Evolutionary conservation across 2,329 filamentous ascomycete genomes (phyloP).

Genomic region (Neofusicoccum kwambonambiense): DNA sequence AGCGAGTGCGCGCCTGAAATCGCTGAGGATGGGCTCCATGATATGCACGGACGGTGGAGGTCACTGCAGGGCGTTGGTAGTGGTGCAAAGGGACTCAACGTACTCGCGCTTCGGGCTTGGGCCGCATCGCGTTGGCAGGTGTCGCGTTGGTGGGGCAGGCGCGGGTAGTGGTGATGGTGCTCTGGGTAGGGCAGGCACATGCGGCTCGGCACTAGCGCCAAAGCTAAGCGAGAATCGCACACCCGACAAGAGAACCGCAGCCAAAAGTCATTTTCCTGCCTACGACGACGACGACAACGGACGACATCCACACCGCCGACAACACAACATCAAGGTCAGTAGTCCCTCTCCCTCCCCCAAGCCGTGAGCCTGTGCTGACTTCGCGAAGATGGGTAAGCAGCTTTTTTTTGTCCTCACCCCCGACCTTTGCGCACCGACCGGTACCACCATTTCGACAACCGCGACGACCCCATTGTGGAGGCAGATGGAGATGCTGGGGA

Average conservation of each 20-base stretch:
- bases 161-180: not conserved
- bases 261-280: conserved; percentile 28
- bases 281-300: conserved; percentile 20
- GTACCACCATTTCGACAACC: not conserved
- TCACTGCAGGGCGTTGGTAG: not conserved
- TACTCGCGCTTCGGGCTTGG: not conserved
- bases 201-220: conserved; percentile 15
- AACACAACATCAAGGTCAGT: conserved; percentile 20
- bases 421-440: conserved; percentile 5
- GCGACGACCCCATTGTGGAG: conserved; percentile 6
- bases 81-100: not conserved
- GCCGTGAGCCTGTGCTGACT: conserved; percentile 15
- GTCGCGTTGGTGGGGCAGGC: conserved; percentile 12
- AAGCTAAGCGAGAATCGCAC: conserved; percentile 19
- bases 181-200: not conserved
- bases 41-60: not conserved
- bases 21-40: conserved; percentile 56
- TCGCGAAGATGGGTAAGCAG: conserved; percentile 23
- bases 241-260: conserved; percentile 15
- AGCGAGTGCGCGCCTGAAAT: conserved; percentile 69
- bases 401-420: not conserved
- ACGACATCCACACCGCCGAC: conserved; percentile 19
- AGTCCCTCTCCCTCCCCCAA: not conserved
- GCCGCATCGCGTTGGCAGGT: not conserved
- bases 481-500: not conserved